Evolutionary conservation across 2,329 filamentous ascomycete species (phyloP), one percentile per base, ranked within the genome.

Genomic region (Fusarium sterilihyphosum): DNA sequence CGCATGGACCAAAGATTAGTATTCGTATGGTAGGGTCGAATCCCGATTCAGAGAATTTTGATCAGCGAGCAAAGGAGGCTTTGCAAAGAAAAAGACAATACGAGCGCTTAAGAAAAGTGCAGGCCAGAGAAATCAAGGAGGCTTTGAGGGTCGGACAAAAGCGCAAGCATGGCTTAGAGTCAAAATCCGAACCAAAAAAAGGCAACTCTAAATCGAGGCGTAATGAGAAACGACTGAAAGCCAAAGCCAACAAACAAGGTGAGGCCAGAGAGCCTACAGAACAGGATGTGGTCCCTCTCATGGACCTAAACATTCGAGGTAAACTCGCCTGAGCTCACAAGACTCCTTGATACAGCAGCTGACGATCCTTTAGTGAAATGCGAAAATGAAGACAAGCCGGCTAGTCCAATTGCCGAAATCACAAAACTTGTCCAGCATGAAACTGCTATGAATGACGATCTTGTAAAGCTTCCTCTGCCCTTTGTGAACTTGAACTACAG

Each of bases 401-500:
- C 79, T 3, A 85, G 79, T 26, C 67, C 77, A 2, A 71, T 89
- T 16, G 76, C 81, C 1, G 81, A 84, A 2, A 82, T 90, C 14
- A 76, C 87, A 1, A 77, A 84, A 40, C 81, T 82, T 4, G 65
- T 80, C 3, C 73, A 76, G 12, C 80, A 89, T 71, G 79, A 85
- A 52, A 86, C 86, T 24, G 82, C 82, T 37, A 82, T 87, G 4
- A 82, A 86, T 13, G 83, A 78, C 22, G 63, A 83, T 52, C 61
- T 77, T 22, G 76, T 83, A 5, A 79, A 74, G 8, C 44, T 89
- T 3, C 73, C 75, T n/a, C 76, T 95, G 0, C 94, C 95, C 0
- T 97, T 97, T 78, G 86, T 91, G 65, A 94, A 95, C 78, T 84
- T 88, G 65, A 93, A 90, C 47, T 95, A 95, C 80, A 89, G 90